phyloP scores from a whole-genome alignment of 495 filamentous ascomycete genomes.

The Chlorociboria aeruginascens region DNA sequence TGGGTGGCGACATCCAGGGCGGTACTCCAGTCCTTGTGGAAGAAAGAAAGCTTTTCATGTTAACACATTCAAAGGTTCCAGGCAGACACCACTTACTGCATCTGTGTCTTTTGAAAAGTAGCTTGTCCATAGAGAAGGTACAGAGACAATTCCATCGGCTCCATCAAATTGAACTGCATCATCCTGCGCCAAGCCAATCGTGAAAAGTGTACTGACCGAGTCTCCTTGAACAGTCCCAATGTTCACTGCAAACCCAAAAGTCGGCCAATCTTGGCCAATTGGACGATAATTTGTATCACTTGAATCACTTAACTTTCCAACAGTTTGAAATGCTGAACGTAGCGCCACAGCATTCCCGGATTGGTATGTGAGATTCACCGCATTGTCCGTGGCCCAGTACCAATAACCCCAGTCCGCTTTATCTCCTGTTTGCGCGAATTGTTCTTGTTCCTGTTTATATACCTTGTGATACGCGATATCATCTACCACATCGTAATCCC shows the following conservation, averaged over 20 bases:
- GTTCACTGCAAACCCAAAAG: conserved; percentile 62
- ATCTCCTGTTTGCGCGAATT: conserved; percentile 48
- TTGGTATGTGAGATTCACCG: conserved; percentile 40
- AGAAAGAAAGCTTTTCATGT: conserved; percentile 41
- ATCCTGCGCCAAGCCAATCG: conserved; percentile 66
- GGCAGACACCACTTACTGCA: conserved; percentile 23
- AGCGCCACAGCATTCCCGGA: conserved; percentile 54
- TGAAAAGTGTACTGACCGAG: conserved; percentile 46
- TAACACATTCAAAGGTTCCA: not conserved
- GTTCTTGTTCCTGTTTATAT: conserved; percentile 30
- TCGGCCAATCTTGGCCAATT: conserved; percentile 66
- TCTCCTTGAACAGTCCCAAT: conserved; percentile 35
- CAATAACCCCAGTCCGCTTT: conserved; percentile 75
- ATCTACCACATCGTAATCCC: conserved; percentile 12
- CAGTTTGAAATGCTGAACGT: conserved; percentile 51
- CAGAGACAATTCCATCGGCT: conserved; percentile 48
- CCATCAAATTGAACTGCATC: conserved; percentile 71
- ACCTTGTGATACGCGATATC: conserved; percentile 39
- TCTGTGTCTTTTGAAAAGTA: conserved; percentile 41
- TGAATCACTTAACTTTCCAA: conserved; percentile 50
- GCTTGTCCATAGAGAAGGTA: conserved; percentile 73
- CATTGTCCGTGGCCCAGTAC: conserved; percentile 45
- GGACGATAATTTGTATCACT: conserved; percentile 53
- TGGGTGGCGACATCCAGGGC: conserved; percentile 33
- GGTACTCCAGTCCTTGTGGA: conserved; percentile 53